Evolutionary conservation across 441 rosid species (phyloP), one percentile per base, ranked within the genome.

Genomic region (Populus trichocarpa): DNA sequence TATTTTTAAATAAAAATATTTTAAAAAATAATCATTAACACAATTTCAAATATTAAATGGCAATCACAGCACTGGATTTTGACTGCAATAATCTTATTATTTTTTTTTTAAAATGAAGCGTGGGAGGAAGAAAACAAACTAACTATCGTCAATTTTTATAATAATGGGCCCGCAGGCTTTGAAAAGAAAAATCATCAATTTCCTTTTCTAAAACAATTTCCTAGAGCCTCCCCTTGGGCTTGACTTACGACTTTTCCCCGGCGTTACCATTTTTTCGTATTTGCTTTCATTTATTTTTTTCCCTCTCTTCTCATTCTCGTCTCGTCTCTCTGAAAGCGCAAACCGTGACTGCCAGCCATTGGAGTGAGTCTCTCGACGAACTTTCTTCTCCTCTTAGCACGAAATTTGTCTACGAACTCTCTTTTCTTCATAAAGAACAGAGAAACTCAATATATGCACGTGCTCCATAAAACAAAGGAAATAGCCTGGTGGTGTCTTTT

Each of bases 351-450:
- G 5, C 20, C 32, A 30, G 84, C 74, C 70, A 70, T 38, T 35
- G 36, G 32, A 30, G 32, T 30, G 3, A 40, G 71, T 26, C 46
- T 26, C 46, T 72, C 83, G 68, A 10, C 53, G 78, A 80, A 72
- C 80, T 80, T 83, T 74, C 79, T 63, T 30, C 69, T 12, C 11
- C 18, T 42, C 42, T 46, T 38, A 69, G 32, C 7, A 26, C 73
- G 75, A 79, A 78, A 63, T 72, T n/a, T 74, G 65, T 64, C 28
- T 30, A 22, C 22, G 13, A 14, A 46, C 12, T 13, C 33, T 46
- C 3, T 42, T 20, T 42, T 8, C 7, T 11, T n/a, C 26, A 16
- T 53, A 53, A 53, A 18, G n/a, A 53, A 53, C 22, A 53, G 61
- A 53, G n/a, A 6, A 53, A 6, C 61, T 16, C 61, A 53, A 18